phyloP scores from a whole-genome alignment of 345 rosid genomes.

The Citrus sinensis region DNA sequence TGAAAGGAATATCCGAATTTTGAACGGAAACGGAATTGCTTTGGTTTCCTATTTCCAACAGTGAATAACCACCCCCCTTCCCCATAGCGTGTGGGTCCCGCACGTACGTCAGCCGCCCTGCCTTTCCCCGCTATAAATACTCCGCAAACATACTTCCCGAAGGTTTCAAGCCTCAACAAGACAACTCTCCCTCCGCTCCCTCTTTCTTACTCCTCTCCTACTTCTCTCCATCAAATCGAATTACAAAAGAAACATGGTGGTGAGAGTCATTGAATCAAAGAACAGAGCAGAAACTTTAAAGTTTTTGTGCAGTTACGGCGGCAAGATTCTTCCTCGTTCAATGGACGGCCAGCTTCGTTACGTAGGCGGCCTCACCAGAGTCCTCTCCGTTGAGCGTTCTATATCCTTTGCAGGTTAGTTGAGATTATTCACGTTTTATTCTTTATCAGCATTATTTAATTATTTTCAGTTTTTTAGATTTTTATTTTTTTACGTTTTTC shows the following conservation, averaged over 20 bases:
- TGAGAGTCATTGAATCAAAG: neutral
- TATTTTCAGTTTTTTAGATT: neutral
- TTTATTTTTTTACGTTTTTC: neutral
- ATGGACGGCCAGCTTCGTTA: conserved; percentile 78
- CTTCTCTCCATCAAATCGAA: too few relatives aligned
- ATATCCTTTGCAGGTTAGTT: conserved; percentile 58
- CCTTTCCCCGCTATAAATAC: neutral
- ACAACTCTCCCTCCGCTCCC: neutral
- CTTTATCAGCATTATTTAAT: neutral
- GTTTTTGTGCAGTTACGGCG: conserved; percentile 86
- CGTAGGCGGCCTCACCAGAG: conserved; percentile 77
- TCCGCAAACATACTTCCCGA: neutral
- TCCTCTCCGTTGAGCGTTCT: conserved; percentile 69
- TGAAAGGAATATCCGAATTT: neutral
- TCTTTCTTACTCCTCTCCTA: too few relatives aligned
- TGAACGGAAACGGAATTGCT: neutral
- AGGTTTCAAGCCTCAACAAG: conserved; percentile 12
- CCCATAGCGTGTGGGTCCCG: neutral
- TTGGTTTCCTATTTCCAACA: neutral
- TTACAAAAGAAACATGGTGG: conserved; percentile 10
- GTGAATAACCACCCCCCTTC: neutral
- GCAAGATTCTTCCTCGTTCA: conserved; percentile 67
- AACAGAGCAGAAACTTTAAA: conserved; percentile 28
- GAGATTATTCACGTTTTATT: neutral
- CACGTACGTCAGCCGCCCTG: neutral